Evolutionary conservation across 257 asterid species (phyloP).

Genomic region (Galeopsis tetrahit): DNA sequence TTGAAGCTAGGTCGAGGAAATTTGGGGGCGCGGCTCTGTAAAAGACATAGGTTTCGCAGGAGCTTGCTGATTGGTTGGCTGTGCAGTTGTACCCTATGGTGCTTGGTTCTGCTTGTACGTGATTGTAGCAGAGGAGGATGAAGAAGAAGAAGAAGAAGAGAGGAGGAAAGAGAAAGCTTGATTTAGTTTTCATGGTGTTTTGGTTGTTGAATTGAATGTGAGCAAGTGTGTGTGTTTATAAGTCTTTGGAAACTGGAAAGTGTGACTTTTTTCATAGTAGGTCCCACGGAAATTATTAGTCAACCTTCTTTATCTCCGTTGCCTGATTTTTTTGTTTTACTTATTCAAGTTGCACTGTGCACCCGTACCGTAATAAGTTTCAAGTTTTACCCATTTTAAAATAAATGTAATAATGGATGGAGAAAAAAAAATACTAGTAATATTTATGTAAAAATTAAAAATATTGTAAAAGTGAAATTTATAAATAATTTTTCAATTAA

Average conservation of each 20-base stretch:
- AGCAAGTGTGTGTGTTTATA: too few relatives aligned
- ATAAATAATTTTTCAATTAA: too few relatives aligned
- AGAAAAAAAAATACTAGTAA: too few relatives aligned
- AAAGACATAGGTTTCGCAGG: conserved; percentile 72
- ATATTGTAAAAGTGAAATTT: too few relatives aligned
- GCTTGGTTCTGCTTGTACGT: conserved; percentile 54
- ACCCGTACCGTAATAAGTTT: too few relatives aligned
- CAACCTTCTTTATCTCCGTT: conserved; percentile 25
- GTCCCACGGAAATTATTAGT: conserved; percentile 38
- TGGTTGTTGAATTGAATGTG: neutral
- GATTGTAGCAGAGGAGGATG: conserved; percentile 37
- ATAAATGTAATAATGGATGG: too few relatives aligned
- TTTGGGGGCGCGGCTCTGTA: conserved; percentile 71
- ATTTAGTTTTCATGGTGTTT: conserved; percentile 33
- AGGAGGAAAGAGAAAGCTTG: conserved; percentile 10
- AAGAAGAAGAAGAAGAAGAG: conserved; percentile 20
- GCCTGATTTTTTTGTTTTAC: neutral
- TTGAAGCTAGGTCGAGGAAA: conserved; percentile 70
- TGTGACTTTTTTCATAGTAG: conserved; percentile 23
- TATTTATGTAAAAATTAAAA: too few relatives aligned
- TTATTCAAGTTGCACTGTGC: neutral
- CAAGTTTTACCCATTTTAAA: too few relatives aligned
- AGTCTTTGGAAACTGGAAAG: neutral
- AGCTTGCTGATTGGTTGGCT: conserved; percentile 39
- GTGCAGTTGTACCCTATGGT: conserved; percentile 72